These are phyloP conservation scores for Falciphora oryzae DNA, from an alignment of 2,329 filamentous ascomycete species.

Conservation along the genomic window DNA sequence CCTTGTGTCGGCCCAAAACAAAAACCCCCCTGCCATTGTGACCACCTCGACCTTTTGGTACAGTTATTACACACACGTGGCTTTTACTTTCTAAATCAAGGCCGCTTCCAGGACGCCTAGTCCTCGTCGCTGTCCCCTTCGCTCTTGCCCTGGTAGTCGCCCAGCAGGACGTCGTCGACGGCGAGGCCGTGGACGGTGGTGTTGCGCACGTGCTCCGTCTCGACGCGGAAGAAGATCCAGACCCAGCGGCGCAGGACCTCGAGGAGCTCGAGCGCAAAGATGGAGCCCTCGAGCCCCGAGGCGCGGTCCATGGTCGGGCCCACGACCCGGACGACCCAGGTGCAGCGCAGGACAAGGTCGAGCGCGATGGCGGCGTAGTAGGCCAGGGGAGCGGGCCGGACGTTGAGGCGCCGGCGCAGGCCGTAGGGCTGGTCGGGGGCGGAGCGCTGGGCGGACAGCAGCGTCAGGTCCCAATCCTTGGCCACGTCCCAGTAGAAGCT, in stretches of 20 bases:
- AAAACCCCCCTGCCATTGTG: too few relatives aligned
- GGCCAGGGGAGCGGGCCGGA: slow-evolving; percentile 58
- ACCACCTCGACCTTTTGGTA: not conserved
- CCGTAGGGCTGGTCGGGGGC: slow-evolving; percentile 68
- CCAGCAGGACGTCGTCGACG: slow-evolving; percentile 68
- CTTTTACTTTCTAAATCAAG: not conserved
- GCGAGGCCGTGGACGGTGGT: slow-evolving; percentile 46
- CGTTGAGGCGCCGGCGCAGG: slow-evolving; percentile 66
- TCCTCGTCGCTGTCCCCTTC: slow-evolving; percentile 35
- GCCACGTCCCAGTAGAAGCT: slow-evolving; percentile 98
- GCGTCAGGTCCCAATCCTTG: slow-evolving; percentile 91
- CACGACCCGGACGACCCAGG: slow-evolving; percentile 81
- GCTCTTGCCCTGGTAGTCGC: slow-evolving; percentile 61
- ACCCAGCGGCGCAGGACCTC: slow-evolving; percentile 89
- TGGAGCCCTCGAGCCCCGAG: slow-evolving; percentile 78
- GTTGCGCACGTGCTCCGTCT: slow-evolving; percentile 78
- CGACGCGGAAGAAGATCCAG: slow-evolving; percentile 94
- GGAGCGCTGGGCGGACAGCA: slow-evolving; percentile 63
- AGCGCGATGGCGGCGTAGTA: slow-evolving; percentile 79
- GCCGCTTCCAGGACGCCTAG: not conserved
- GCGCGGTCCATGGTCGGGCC: slow-evolving; percentile 77
- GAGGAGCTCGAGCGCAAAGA: slow-evolving; percentile 80
- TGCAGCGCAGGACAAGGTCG: slow-evolving; percentile 78
- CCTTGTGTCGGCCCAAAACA: too few relatives aligned
- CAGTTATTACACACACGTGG: not conserved